Evolutionary conservation across 2,329 filamentous ascomycete species (phyloP).

Genomic region (Cadophora sp.): DNA sequence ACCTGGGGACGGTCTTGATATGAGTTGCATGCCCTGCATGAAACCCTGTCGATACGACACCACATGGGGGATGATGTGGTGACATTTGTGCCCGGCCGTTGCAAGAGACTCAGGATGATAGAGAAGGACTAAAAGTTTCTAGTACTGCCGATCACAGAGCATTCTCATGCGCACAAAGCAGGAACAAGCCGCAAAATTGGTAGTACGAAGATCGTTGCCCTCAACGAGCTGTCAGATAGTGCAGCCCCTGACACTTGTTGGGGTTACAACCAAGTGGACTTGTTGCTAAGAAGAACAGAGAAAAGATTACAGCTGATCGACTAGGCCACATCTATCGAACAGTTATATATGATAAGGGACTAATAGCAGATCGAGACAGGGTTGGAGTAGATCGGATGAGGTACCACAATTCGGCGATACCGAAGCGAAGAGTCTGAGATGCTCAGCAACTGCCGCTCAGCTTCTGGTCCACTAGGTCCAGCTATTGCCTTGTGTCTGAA

Average conservation of each 20-base stretch:
- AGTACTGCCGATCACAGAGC: constrained; percentile 12
- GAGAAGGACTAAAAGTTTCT: background rate
- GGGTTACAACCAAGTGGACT: background rate
- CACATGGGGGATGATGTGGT: constrained; percentile 11
- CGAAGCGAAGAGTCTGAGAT: background rate
- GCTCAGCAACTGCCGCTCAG: constrained; percentile 8
- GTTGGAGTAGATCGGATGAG: constrained; percentile 11
- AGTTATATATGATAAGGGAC: constrained; percentile 5
- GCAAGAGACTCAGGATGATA: constrained; percentile 1
- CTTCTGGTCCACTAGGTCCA: background rate
- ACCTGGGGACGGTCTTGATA: constrained; percentile 3
- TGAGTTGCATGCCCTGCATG: constrained; percentile 12
- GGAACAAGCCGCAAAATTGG: constrained; percentile 13
- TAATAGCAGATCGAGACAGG: background rate
- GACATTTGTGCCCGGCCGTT: background rate
- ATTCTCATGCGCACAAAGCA: background rate
- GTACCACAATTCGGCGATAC: constrained; percentile 16
- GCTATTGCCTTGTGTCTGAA: constrained; percentile 7
- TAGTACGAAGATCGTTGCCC: constrained; percentile 12
- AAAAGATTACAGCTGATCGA: constrained; percentile 7
- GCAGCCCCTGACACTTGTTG: background rate
- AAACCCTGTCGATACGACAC: background rate
- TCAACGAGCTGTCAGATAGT: constrained; percentile 10
- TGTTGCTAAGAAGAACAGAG: constrained; percentile 8
- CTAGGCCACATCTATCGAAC: background rate